These are phyloP conservation scores for Metschnikowia cubensis DNA, from an alignment of 805 yeast genomes.

Conservation along the genomic window DNA sequence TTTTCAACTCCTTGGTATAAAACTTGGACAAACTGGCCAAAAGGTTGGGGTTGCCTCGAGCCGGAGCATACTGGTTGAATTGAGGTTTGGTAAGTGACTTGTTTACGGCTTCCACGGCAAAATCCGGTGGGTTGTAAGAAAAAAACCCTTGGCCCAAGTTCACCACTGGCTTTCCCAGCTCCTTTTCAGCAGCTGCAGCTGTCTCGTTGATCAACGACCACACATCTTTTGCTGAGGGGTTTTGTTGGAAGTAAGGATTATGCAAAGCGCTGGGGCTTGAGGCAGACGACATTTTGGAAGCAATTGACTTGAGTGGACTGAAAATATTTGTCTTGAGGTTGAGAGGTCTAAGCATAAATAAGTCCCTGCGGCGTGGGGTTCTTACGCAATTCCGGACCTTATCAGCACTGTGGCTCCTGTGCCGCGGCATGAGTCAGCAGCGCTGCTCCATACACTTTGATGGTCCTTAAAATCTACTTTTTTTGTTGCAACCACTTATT, in stretches of 20 bases:
- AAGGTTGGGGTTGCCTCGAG: conserved; percentile 79
- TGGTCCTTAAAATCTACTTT: too few species aligned
- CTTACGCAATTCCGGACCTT: conserved; percentile 2
- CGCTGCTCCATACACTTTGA: background rate
- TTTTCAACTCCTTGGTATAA: conserved; percentile 64
- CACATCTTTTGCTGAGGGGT: conserved; percentile 76
- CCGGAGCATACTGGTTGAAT: conserved; percentile 88
- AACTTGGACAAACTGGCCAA: conserved; percentile 64
- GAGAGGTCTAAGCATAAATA: background rate
- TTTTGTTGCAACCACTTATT: too few species aligned
- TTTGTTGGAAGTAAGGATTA: conserved; percentile 58
- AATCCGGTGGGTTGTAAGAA: conserved; percentile 93
- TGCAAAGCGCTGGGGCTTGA: conserved; percentile 30
- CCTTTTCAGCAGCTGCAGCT: conserved; percentile 75
- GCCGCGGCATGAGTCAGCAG: conserved; percentile 2
- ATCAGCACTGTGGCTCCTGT: conserved; percentile 3
- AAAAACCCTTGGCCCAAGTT: conserved; percentile 97
- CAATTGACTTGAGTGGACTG: background rate
- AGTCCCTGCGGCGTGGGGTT: background rate
- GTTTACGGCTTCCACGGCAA: conserved; percentile 79
- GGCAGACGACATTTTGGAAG: conserved; percentile 1
- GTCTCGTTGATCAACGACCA: conserved; percentile 96
- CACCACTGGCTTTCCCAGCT: conserved; percentile 70
- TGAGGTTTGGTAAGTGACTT: conserved; percentile 68
- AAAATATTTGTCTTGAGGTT: background rate